phyloP scores from a whole-genome alignment of 495 filamentous ascomycete genomes.

The Cenococcum geophilum region DNA sequence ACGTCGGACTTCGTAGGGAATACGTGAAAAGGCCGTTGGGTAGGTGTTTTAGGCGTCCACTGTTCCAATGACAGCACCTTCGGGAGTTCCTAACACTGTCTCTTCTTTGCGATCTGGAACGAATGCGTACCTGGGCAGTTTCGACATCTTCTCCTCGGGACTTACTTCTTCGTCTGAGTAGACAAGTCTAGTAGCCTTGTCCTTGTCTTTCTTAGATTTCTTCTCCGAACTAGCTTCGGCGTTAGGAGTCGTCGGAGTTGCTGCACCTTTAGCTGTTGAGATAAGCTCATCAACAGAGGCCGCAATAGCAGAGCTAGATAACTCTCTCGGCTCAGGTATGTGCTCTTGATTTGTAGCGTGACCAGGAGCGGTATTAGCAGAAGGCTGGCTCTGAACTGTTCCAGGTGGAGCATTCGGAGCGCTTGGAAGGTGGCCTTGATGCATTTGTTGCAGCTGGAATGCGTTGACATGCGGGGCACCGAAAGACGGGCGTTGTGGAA shows the following conservation, averaged over 20 bases:
- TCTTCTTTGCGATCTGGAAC: constrained; percentile 45
- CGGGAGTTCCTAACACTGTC: constrained; percentile 31
- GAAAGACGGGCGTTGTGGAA: constrained; percentile 60
- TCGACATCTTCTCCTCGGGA: constrained; percentile 82
- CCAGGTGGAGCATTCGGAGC: not conserved
- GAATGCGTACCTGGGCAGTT: constrained; percentile 69
- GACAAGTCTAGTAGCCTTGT: constrained; percentile 46
- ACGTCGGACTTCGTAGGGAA: too few relatives aligned
- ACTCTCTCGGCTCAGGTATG: constrained; percentile 5
- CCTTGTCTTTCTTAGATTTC: constrained; percentile 48
- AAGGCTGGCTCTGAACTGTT: too few relatives aligned
- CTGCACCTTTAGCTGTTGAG: constrained; percentile 38
- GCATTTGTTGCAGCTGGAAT: constrained; percentile 58
- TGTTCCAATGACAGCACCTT: constrained; percentile 26
- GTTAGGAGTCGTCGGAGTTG: constrained; percentile 26
- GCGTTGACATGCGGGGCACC: constrained; percentile 51
- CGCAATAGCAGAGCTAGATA: constrained; percentile 4
- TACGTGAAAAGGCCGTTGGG: not conserved
- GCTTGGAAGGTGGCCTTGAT: constrained; percentile 47
- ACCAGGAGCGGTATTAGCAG: constrained; percentile 9
- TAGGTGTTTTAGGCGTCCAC: constrained; percentile 3
- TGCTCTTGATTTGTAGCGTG: not conserved
- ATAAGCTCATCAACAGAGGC: constrained; percentile 59
- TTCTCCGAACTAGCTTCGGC: constrained; percentile 42
- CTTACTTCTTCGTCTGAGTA: constrained; percentile 73